Evolutionary conservation across 352 stramenopile species (phyloP).

Genomic region (Globisporangium echinulatum): DNA sequence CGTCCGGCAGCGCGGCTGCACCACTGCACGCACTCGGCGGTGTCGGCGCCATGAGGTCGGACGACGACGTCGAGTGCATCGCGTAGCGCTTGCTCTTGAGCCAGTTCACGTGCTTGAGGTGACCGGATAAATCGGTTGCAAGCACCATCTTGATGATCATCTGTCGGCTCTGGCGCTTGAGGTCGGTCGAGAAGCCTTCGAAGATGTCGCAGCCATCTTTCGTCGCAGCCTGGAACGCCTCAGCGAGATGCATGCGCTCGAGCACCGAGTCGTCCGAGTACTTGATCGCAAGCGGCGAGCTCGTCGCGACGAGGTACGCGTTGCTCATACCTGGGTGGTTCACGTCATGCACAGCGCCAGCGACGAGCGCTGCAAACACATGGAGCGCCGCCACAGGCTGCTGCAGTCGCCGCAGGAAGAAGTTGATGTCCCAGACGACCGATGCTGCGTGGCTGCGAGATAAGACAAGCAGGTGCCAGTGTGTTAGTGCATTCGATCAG

Average conservation of each 20-base stretch:
- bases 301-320: slow-evolving; percentile 82
- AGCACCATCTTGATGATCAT: slow-evolving; percentile 84
- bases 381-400: slow-evolving; percentile 34
- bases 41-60: slow-evolving; percentile 12
- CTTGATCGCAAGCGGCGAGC: slow-evolving; percentile 80
- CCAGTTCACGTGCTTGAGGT: slow-evolving; percentile 68
- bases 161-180: slow-evolving; percentile 45
- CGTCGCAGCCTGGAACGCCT: slow-evolving; percentile 58
- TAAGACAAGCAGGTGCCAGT: background rate
- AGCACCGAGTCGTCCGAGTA: slow-evolving; percentile 93
- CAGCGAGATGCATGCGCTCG: slow-evolving; percentile 72
- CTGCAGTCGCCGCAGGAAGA: slow-evolving; percentile 47
- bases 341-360: slow-evolving; percentile 89
- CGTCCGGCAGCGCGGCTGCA: slow-evolving; percentile 20
- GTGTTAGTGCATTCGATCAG: too few species aligned
- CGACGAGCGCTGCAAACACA: slow-evolving; percentile 78
- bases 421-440: slow-evolving; percentile 70
- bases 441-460: slow-evolving; percentile 49
- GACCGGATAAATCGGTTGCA: slow-evolving; percentile 67
- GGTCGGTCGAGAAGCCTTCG: slow-evolving; percentile 41
- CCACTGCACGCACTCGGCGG: background rate
- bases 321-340: slow-evolving; percentile 92
- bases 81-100: slow-evolving; percentile 73
- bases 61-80: slow-evolving; percentile 25
- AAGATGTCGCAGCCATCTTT: slow-evolving; percentile 72